phyloP scores from a whole-genome alignment of 768 basidiomycete species.

The Tephrocybe sp. region DNA sequence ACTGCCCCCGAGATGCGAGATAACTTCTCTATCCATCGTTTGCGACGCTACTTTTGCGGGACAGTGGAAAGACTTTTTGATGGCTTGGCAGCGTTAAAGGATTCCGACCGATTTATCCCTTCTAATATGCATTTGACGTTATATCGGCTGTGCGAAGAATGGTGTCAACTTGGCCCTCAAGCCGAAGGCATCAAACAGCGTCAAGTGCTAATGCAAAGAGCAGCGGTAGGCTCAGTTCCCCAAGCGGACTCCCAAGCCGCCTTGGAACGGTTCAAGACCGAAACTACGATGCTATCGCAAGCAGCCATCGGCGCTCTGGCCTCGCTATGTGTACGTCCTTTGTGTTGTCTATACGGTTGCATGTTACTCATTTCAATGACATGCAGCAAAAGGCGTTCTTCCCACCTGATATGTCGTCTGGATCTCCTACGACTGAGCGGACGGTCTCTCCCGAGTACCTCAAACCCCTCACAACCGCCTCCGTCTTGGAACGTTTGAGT shows the following conservation, averaged over 20 bases:
- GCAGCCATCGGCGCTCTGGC: constrained; percentile 87
- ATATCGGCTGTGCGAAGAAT: constrained; percentile 88
- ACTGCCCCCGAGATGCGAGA: constrained; percentile 70
- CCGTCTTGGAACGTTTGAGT: constrained; percentile 64
- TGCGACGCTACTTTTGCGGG: constrained; percentile 91
- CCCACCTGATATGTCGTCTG: constrained; percentile 55
- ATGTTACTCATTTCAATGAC: constrained; percentile 3
- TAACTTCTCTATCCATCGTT: constrained; percentile 72
- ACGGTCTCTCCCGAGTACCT: constrained; percentile 42
- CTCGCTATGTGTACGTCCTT: constrained; percentile 73
- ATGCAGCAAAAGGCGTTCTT: constrained; percentile 78
- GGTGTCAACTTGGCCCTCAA: constrained; percentile 85
- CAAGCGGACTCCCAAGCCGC: constrained; percentile 50
- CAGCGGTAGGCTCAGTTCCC: constrained; percentile 57
- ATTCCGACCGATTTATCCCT: constrained; percentile 77
- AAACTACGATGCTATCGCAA: constrained; percentile 70
- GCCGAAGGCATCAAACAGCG: constrained; percentile 72
- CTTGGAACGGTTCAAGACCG: constrained; percentile 63
- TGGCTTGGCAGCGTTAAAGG: constrained; percentile 64
- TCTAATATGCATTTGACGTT: constrained; percentile 74
- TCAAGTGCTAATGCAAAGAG: constrained; percentile 68
- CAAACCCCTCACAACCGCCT: constrained; percentile 52
- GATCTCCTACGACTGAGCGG: constrained; percentile 66
- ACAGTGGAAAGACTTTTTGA: constrained; percentile 86
- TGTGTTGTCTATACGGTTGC: not conserved